Percentiles rank a stretch among this genome's conserved stretches.
phyloP scores from a whole-genome alignment of 768 basidiomycete species.

The Podaxis carcinomalis region DNA sequence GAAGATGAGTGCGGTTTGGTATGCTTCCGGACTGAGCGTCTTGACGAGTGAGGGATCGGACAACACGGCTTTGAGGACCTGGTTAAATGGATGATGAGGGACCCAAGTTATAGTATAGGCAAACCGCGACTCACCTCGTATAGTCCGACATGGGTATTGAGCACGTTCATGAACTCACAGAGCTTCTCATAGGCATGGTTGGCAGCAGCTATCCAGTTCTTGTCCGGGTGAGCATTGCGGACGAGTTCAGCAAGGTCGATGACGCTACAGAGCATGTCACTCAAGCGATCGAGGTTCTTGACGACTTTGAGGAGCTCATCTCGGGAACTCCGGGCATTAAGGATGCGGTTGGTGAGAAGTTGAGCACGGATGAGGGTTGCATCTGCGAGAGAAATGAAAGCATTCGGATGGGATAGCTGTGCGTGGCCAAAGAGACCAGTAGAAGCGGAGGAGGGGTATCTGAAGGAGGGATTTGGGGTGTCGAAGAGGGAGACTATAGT shows the following conservation, averaged over 20 bases:
- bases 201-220: conserved; percentile 75
- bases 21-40: conserved; percentile 69
- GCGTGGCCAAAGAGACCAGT: conserved; percentile 88
- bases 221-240: conserved; percentile 89
- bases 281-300: conserved; percentile 94
- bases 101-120: not conserved
- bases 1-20: conserved; percentile 88
- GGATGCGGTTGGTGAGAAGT: conserved; percentile 79
- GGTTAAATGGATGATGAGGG: not conserved
- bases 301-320: conserved; percentile 81
- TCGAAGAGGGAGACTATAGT: conserved; percentile 71
- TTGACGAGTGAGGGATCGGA: conserved; percentile 62
- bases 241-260: conserved; percentile 95
- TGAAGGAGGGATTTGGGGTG: conserved; percentile 46
- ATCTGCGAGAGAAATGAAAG: conserved; percentile 69
- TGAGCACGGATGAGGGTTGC: conserved; percentile 79
- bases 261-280: conserved; percentile 92
- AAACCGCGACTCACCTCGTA: conserved; percentile 63
- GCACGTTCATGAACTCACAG: conserved; percentile 96
- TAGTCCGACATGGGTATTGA: conserved; percentile 90
- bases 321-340: conserved; percentile 66
- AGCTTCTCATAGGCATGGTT: conserved; percentile 87
- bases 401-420: conserved; percentile 61
- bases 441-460: conserved; percentile 22
- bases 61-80: conserved; percentile 73